phyloP scores from a whole-genome alignment of 2,329 filamentous ascomycete genomes.

The Nemania sp. region DNA sequence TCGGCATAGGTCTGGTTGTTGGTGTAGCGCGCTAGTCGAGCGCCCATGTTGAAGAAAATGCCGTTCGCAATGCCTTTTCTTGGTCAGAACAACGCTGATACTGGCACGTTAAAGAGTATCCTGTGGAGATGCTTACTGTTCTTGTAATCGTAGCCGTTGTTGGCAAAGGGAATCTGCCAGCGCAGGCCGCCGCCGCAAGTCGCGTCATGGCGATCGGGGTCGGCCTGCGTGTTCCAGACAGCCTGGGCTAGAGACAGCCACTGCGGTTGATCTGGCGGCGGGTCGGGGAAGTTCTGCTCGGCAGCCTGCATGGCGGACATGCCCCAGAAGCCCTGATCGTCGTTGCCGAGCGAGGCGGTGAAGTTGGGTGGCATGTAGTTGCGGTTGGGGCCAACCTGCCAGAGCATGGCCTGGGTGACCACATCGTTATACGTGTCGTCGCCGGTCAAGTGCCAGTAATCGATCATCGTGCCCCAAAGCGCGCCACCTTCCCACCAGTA shows the following conservation, averaged over 20 bases:
- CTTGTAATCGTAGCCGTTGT: conserved; percentile 53
- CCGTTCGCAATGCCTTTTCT: conserved; percentile 49
- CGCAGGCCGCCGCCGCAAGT: conserved; percentile 65
- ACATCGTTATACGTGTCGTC: conserved; percentile 56
- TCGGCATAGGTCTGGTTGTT: conserved; percentile 65
- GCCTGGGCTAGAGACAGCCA: conserved; percentile 69
- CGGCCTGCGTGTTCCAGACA: conserved; percentile 65
- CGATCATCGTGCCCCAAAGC: conserved; percentile 41
- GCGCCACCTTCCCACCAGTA: conserved; percentile 44
- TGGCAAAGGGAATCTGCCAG: conserved; percentile 69
- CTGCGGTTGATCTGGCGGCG: conserved; percentile 51
- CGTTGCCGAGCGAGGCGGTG: conserved; percentile 51
- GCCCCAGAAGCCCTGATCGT: conserved; percentile 67
- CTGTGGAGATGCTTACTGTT: conserved; percentile 37
- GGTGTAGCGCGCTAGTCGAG: conserved; percentile 66
- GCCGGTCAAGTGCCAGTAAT: conserved; percentile 56
- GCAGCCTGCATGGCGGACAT: conserved; percentile 65
- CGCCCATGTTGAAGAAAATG: conserved; percentile 54
- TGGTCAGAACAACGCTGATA: conserved; percentile 18
- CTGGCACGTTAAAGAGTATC: neutral
- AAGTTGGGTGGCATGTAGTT: conserved; percentile 54
- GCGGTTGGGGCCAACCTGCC: conserved; percentile 49
- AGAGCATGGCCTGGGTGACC: conserved; percentile 49
- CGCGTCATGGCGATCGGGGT: conserved; percentile 58
- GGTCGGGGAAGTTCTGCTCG: conserved; percentile 64